Evolutionary conservation across 176 grass and related monocot genomes (phyloP), one percentile per base, ranked within the genome.

Genomic region (Olyra latifolia): DNA sequence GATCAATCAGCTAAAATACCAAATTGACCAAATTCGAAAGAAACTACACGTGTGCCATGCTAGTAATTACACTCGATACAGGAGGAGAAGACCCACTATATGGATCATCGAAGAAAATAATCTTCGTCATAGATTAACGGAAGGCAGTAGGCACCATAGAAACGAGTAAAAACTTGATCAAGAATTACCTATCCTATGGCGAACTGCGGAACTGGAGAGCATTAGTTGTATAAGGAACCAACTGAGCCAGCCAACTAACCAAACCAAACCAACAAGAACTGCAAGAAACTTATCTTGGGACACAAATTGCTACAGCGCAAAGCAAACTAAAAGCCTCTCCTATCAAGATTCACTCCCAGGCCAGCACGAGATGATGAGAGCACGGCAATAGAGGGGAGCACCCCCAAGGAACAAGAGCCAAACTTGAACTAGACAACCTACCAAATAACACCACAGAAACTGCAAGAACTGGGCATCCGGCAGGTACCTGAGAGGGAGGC

Each of bases 401-500:
- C 77, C 41, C 55, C 28, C 45, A 77, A 65, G 47, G 4, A 25
- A 48, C 53, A 28, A 43, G 15, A 41, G 16, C 47, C 50, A n/a
- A 59, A 12, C 64, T 24, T 38, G 5, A 54, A 35, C 38, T 7
- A 75, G 48, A 44, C 11, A 55, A 64, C 46, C 28, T 17, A 74
- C 38, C 38, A 32, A 67, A 66, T 56, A 10, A 35, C 75, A 27
- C 16, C 2, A 12, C 71, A 2, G 15, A 14, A 62, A 15, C 20
- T 4, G 22, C 53, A 53, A 62, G 78, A 76, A 62, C 15, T 2
- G 16, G 29, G 45, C 27, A 82, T 15, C 56, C 3, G 4, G 42
- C 14, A 19, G 29, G 56, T 57, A 83, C 86, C 74, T 83, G 80
- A 11, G 7, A 67, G 22, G 74, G 49, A 46, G 71, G 46, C 35